Percentiles rank a stretch among this genome's conserved stretches.
Conservation (phyloP, 345 rosid genomes). For the Firmiana major region DNA sequence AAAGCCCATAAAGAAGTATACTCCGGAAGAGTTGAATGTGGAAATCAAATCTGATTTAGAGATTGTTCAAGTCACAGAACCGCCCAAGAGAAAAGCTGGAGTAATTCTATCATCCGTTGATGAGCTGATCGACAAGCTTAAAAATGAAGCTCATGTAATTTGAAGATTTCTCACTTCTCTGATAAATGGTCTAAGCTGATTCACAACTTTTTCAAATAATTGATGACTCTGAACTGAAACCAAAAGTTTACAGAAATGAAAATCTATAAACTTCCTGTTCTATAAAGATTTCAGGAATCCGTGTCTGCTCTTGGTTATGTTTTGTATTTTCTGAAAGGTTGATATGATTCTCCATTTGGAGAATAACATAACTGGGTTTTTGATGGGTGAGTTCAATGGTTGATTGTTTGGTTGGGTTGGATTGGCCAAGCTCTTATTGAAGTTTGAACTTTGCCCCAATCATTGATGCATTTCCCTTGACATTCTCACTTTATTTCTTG, state of each 20-base stretch:
- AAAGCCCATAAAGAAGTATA: conserved; percentile 67
- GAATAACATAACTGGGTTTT: neutral
- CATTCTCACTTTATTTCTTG: too few relatives aligned
- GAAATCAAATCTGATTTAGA: conserved; percentile 57
- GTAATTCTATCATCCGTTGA: conserved; percentile 61
- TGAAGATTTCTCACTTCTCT: conserved; percentile 20
- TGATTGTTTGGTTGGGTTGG: too few relatives aligned
- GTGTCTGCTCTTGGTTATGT: neutral
- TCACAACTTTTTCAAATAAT: neutral
- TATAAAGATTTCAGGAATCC: neutral
- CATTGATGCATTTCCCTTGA: too few relatives aligned
- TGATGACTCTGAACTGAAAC: neutral
- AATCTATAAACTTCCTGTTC: neutral
- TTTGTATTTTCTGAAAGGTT: neutral
- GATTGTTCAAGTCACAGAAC: conserved; percentile 68
- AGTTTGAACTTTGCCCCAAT: too few relatives aligned
- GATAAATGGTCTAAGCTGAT: neutral
- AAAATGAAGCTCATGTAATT: conserved; percentile 69
- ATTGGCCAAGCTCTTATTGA: too few relatives aligned
- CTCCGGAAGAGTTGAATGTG: conserved; percentile 60
- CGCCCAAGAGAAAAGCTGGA: conserved; percentile 77
- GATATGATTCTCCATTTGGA: too few relatives aligned
- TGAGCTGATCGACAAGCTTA: conserved; percentile 76
- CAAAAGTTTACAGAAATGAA: neutral
- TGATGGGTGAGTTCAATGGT: neutral